Evolutionary conservation across 169 alveolate genomes (phyloP), one percentile per base, ranked within the genome.

Genomic region (Eimeria acervulina): DNA sequence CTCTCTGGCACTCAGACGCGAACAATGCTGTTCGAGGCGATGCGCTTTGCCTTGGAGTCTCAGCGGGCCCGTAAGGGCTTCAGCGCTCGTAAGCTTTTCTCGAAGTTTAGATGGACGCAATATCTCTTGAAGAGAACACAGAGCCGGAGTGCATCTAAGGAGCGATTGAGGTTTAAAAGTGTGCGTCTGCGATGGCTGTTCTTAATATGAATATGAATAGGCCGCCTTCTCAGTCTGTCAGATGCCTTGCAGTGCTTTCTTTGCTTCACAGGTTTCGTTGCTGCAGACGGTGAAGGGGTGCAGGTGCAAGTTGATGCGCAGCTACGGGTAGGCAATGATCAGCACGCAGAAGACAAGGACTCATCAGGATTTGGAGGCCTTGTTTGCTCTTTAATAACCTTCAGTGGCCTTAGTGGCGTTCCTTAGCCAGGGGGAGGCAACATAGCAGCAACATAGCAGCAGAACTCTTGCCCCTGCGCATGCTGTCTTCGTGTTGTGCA

Each of bases 241-340:
- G n/a, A 47, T 47, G 55, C 55, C 19, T 12, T 47, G 12, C 55
- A 47, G 5, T 12, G 23, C 52, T 72, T 40, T 74, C 61, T 74
- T 40, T 40, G n/a, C 13, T 21, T 38, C 85, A 23, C 85, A 74
- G 85, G 59, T 21, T 40, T 42, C 59, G 12, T 38, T 10, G 85
- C 28, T 8, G 4, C 28, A 23, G 85, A 74, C 19, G 3, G 3
- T 26, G 23, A 74, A 5, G 85, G 85, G 38, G 61, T 74, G 6
- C 85, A 26, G 38, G 36, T 74, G 61, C 85, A 74, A 38, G 85
- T 40, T 38, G 61, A 74, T 21, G 85, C 28, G 51, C 85, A 61
- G 28, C 19, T 74, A n/a, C 26, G 40, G 85, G 85, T 74, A 42
- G 31, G 85, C 36, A 74, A 21, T 21, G 23, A 26, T 26, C 26